Evolutionary conservation across 805 yeast genomes (phyloP).

Genomic region (Zygosaccharomyces bisporus): DNA sequence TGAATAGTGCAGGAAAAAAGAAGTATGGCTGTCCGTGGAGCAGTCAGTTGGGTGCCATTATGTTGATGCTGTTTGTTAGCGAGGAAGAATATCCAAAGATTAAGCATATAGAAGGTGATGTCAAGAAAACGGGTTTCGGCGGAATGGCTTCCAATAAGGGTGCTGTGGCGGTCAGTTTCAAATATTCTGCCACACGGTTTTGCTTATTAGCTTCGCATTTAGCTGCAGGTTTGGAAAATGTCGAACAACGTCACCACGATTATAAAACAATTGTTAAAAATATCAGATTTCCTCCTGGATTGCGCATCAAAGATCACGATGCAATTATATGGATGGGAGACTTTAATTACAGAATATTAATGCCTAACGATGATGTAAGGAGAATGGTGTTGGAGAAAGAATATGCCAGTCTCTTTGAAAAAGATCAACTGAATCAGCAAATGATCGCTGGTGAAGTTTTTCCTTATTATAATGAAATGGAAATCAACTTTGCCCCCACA

Average conservation of each 20-base stretch:
- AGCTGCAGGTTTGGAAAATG: conserved; percentile 86
- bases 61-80: conserved; percentile 63
- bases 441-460: conserved; percentile 73
- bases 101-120: conserved; percentile 61
- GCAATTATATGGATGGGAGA: conserved; percentile 90
- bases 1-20: conserved; percentile 41
- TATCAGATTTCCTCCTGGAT: conserved; percentile 55
- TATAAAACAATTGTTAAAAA: conserved; percentile 74
- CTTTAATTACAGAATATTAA: conserved; percentile 76
- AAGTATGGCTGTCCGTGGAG: conserved; percentile 60
- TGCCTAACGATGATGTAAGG: conserved; percentile 69
- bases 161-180: conserved; percentile 67
- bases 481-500: conserved; percentile 81
- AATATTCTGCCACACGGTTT: conserved; percentile 60
- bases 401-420: conserved; percentile 52
- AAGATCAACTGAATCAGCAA: conserved; percentile 77
- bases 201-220: conserved; percentile 84
- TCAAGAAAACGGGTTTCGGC: conserved; percentile 89
- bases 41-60: conserved; percentile 83
- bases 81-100: conserved; percentile 50
- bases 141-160: conserved; percentile 86
- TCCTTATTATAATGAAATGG: conserved; percentile 78
- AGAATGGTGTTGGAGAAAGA: conserved; percentile 46
- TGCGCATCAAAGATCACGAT: conserved; percentile 70
- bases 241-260: conserved; percentile 81